phyloP scores from a whole-genome alignment of 129 eudicot genomes.

The Artemisia argyi region DNA sequence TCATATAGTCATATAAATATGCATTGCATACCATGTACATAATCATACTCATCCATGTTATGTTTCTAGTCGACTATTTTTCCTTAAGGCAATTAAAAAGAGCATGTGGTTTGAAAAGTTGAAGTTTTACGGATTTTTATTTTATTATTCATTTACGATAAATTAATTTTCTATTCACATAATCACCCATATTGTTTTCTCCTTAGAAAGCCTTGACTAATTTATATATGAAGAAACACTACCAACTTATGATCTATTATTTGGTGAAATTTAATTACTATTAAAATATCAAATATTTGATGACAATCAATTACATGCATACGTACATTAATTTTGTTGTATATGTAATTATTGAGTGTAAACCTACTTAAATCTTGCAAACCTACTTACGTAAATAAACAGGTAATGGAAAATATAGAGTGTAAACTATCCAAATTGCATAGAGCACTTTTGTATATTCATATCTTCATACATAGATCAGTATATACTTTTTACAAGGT shows the following conservation, averaged over 20 bases:
- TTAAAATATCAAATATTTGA: no score
- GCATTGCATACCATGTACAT: slow-evolving; percentile 16
- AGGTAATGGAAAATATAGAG: no score
- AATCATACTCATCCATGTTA: slow-evolving; percentile 19
- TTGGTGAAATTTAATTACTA: no score
- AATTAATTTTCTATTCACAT: background rate
- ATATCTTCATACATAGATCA: background rate
- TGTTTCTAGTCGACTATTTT: slow-evolving; percentile 1
- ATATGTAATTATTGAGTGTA: no score
- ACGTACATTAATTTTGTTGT: no score
- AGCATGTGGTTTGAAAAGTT: background rate
- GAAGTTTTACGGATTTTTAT: background rate
- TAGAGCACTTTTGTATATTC: background rate
- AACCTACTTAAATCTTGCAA: no score
- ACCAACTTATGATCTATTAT: no score
- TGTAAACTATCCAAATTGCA: background rate
- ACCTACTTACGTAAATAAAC: no score
- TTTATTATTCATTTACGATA: background rate
- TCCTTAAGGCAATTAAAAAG: background rate
- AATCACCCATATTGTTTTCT: background rate
- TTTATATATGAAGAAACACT: background rate
- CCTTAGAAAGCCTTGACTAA: background rate
- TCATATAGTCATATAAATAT: slow-evolving; percentile 9
- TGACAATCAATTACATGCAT: no score
- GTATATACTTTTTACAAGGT: slow-evolving; percentile 6